Evolutionary conservation across 352 stramenopile species (phyloP), one percentile per base, ranked within the genome.

Genomic region (Globisporangium parvum): DNA sequence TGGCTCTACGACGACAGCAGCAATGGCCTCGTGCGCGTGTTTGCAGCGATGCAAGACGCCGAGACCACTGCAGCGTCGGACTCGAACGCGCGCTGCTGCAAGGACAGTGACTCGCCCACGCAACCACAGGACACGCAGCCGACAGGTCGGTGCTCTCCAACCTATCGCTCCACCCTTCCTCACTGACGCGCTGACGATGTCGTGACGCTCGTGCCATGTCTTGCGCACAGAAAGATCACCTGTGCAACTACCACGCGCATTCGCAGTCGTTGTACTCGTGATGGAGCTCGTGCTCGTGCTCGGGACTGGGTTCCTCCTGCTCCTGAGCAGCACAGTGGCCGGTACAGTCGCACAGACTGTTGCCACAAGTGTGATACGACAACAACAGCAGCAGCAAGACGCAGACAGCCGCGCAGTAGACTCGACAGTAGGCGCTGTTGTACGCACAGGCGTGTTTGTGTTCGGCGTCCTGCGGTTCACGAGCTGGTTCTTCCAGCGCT

Each of bases 211-310:
- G 12, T 37, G 31, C 31, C 10, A 37, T 37, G 31, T 5, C 31
- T 37, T 37, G 10, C 10, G 31, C 10, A 12, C 8, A 37, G 31
- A 37, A 5, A 37, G 6, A 37, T 12, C 10, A 10, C 41, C 18
- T 1, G 14, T n/a, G 3, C 11, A 24, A 8, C 28, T 75, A 18
- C 62, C 68, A 6, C 42, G 26, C 12, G 47, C 42, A 35, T 39
- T 76, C 51, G 51, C 57, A 3, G 44, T 54, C 40, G 61, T 80
- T 18, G 59, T 84, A 55, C 46, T 84, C 23, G 55, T 62, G 39
- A 73, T 80, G 69, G 74, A 84, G 60, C 48, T 81, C 47, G 44
- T 55, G 42, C 50, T 75, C 26, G 56, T 60, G 20, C 59, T 63
- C 41, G 62, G 71, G 3, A 51, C 35, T 28, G 67, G 62, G 3